phyloP scores from a whole-genome alignment of 352 stramenopile genomes.

The Phytophthora fragariaefolia region DNA sequence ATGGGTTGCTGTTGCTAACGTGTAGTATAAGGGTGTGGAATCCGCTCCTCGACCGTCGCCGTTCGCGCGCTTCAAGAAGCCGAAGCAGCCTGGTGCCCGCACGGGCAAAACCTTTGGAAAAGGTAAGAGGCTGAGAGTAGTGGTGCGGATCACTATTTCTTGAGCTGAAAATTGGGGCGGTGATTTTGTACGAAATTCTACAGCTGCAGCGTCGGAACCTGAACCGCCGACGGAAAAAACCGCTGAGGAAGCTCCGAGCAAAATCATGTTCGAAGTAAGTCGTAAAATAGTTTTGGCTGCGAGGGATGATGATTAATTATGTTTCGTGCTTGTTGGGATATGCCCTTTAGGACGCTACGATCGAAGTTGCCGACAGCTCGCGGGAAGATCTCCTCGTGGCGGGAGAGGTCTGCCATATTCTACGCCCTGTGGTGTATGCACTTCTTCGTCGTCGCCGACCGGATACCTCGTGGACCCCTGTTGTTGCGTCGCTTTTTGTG shows the following conservation, averaged over 20 bases:
- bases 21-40: constrained; percentile 64
- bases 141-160: neutral
- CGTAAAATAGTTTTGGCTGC: neutral
- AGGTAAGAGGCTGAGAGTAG: constrained; percentile 29
- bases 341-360: constrained; percentile 53
- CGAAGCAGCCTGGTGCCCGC: constrained; percentile 63
- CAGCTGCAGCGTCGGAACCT: constrained; percentile 36
- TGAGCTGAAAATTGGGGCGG: constrained; percentile 5
- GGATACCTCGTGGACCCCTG: constrained; percentile 67
- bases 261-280: constrained; percentile 64
- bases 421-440: constrained; percentile 77
- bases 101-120: constrained; percentile 78
- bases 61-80: constrained; percentile 69
- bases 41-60: constrained; percentile 51
- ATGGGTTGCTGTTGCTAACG: constrained; percentile 2
- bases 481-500: constrained; percentile 62
- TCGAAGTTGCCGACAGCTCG: constrained; percentile 38
- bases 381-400: constrained; percentile 60
- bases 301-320: too few species aligned
- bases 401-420: constrained; percentile 80
- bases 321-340: neutral
- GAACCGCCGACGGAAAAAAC: constrained; percentile 32
- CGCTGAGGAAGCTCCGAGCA: constrained; percentile 37
- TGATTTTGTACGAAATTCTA: neutral
- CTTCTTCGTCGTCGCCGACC: constrained; percentile 63